Conservation (phyloP, 2,329 filamentous ascomycete species). For the Hysterium pulicare region DNA sequence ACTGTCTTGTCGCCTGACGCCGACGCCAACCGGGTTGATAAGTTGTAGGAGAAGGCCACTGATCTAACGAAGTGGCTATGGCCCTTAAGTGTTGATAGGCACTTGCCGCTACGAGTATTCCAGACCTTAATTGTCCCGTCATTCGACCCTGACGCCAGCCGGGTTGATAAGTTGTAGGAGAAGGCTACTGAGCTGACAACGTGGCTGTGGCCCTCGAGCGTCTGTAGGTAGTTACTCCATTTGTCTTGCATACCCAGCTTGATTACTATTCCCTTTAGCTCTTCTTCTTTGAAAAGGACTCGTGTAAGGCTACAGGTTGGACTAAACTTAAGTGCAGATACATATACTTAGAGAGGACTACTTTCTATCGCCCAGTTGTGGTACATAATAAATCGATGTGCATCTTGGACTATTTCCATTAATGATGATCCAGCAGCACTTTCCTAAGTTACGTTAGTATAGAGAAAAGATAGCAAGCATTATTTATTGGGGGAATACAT, state of each 20-base stretch:
- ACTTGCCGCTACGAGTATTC: slow-evolving; percentile 4
- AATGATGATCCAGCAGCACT: slow-evolving; percentile 2
- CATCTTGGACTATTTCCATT: slow-evolving; percentile 6
- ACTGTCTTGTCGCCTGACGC: slow-evolving; percentile 5
- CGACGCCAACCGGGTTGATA: slow-evolving; percentile 4
- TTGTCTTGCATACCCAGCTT: slow-evolving; percentile 8
- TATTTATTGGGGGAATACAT: slow-evolving; percentile 4
- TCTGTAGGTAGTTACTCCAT: slow-evolving; percentile 15
- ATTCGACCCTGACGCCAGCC: slow-evolving; percentile 5
- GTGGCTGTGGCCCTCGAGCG: slow-evolving; percentile 18
- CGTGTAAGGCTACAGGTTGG: slow-evolving; percentile 9
- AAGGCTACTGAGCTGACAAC: slow-evolving; percentile 19
- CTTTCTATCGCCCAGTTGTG: slow-evolving; percentile 11
- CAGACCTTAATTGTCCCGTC: slow-evolving; percentile 6
- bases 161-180: slow-evolving; percentile 11
- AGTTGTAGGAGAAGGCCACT: slow-evolving; percentile 8
- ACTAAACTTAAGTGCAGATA: slow-evolving; percentile 14
- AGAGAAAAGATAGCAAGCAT: background rate
- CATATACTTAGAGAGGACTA: slow-evolving; percentile 13
- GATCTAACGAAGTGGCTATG: background rate
- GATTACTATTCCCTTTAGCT: slow-evolving; percentile 9
- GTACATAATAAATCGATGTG: slow-evolving; percentile 13
- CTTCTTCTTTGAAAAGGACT: slow-evolving; percentile 8
- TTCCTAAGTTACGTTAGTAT: slow-evolving; percentile 7
- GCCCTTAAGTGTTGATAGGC: slow-evolving; percentile 3